These are phyloP conservation scores for Catenaria anguillulae DNA, from an alignment of 371 early-diverging fungal genomes.

Conservation along the genomic window DNA sequence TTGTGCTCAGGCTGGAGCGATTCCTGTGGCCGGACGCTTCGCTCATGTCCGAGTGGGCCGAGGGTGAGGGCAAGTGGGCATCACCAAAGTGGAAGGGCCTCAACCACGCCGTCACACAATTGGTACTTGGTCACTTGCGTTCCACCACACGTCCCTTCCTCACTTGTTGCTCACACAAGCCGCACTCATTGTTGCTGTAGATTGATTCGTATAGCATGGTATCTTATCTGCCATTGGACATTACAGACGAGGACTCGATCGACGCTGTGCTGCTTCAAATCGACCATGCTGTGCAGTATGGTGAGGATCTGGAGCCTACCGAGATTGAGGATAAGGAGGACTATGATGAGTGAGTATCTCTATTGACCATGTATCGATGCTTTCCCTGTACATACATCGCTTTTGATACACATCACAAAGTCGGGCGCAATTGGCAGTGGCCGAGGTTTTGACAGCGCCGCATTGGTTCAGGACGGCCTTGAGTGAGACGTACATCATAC, in stretches of 20 bases:
- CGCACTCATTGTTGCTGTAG: conserved; percentile 15
- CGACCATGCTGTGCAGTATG: conserved; percentile 92
- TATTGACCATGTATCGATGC: conserved; percentile 54
- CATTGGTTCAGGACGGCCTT: conserved; percentile 87
- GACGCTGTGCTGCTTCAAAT: conserved; percentile 67
- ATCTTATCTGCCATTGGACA: conserved; percentile 82
- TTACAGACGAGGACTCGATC: conserved; percentile 86
- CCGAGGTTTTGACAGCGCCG: too few relatives aligned
- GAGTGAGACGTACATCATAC: conserved; percentile 67
- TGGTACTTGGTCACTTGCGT: too few relatives aligned
- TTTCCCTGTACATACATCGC: conserved; percentile 85
- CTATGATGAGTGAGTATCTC: background rate
- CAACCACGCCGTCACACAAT: conserved; percentile 73
- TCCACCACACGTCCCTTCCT: background rate
- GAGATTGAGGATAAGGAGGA: conserved; percentile 19
- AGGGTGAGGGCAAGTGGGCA: conserved; percentile 29
- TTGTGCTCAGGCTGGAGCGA: conserved; percentile 56
- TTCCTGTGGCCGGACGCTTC: background rate
- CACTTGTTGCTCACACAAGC: too few relatives aligned
- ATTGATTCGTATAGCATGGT: conserved; percentile 95
- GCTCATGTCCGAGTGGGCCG: conserved; percentile 60
- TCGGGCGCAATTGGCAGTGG: too few relatives aligned
- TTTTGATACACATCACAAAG: conserved; percentile 86
- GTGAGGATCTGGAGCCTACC: conserved; percentile 90
- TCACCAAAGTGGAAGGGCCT: conserved; percentile 52